phyloP scores from a whole-genome alignment of 345 rosid genomes.

The Eucalyptus marginata region DNA sequence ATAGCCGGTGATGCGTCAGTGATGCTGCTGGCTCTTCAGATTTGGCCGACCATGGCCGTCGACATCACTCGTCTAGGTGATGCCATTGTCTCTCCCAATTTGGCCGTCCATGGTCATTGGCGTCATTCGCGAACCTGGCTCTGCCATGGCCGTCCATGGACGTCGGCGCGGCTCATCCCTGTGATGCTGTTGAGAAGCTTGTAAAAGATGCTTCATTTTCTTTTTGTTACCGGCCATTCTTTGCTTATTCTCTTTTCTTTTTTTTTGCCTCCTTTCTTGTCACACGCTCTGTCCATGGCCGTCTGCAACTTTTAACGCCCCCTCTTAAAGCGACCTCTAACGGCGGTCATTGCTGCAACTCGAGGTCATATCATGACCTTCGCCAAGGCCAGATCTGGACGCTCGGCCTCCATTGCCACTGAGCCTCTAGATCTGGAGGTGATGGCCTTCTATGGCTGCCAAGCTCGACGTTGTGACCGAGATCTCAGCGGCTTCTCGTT shows the following conservation, averaged over 20 bases:
- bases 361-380: neutral
- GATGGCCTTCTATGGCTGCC: neutral
- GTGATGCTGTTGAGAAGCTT: too few species aligned
- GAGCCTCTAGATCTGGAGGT: neutral
- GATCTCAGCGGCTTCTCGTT: neutral
- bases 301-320: too few species aligned
- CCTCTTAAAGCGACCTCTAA: too few species aligned
- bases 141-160: neutral
- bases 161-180: too few species aligned
- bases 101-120: neutral
- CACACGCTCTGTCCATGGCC: too few species aligned
- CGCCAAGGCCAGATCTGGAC: neutral
- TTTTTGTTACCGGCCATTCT: too few species aligned
- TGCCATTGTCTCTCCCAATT: neutral
- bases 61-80: accelerated
- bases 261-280: too few species aligned
- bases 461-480: neutral
- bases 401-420: neutral
- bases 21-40: too few species aligned
- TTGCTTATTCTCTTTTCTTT: neutral
- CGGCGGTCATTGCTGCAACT: neutral
- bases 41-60: too few species aligned
- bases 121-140: accelerated
- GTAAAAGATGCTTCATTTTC: too few species aligned
- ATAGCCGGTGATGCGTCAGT: too few species aligned